Base-by-base conservation (phyloP, 2,329 filamentous ascomycete species). In the Lecanosticta acicola region DNA sequence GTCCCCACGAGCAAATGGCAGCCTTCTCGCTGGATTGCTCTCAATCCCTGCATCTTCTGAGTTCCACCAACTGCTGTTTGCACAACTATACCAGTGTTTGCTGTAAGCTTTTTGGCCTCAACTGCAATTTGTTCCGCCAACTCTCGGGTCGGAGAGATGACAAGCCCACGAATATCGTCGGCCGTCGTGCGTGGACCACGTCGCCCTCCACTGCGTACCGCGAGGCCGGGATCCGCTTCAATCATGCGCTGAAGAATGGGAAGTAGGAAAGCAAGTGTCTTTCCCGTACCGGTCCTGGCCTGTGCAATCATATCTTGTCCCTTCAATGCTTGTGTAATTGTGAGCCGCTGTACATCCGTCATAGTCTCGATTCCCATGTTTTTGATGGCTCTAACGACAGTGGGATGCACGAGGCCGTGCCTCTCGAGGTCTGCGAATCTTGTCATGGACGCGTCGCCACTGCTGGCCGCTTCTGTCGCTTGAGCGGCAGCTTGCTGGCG, bases 201-300 rank as follows among this genome's bases (percentile, higher is more conserved):
- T 73, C 66, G 76, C 3, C 72, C 66, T 45, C 63, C 45, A 16
- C 61, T 57, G 47, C 57, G 54, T 32, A 71, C 65, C 42, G 77
- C 80, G 26, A 94, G 75, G 0, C 71, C 67, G 1, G 81, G 79
- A 53, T 87, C 79, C 49, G 75, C 69, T 16, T 69, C 66, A 50
- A 94, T 72, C 61, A 95, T 85, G 49, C 82, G 83, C 65, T 96
- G 87, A 42, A 97, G 71, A 5, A 89, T 74, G 41, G 93, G 93
- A 4, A 97, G 70, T 18, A 98, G 76, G 73, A 97, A 98, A 29
- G 87, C 93, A 46, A 97, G 72, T 0, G 93, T 98, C 72, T 98
- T 98, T 64, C 93, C 93, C 3, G 93, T 97, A 64, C 93, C 93
- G 7, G 93, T 98, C 71, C 87, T 95, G 49, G 93, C 93, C 72